A percentile compares a stretch with the other conserved stretches of the same genome.
Evolutionary conservation across 1,139 yeast species (phyloP).

Genomic region (Debaryomycetaceae sp.): DNA sequence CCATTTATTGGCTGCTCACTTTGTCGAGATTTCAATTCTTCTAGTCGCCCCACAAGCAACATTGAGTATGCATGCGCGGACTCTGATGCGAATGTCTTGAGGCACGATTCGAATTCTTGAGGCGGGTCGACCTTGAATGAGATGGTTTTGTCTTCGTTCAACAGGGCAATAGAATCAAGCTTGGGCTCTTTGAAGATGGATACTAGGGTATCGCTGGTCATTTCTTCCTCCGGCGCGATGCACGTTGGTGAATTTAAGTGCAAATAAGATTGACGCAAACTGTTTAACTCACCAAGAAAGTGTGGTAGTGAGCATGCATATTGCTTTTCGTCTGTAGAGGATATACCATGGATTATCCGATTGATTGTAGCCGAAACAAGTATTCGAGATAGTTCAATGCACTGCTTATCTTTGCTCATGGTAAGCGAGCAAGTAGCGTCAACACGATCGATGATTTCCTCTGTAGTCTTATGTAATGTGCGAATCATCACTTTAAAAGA

Average conservation of each 20-base stretch:
- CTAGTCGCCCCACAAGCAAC: constrained; percentile 16
- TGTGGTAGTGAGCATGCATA: too few relatives aligned
- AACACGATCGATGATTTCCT: too few relatives aligned
- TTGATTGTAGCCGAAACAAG: neutral
- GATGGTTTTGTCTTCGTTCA: constrained; percentile 9
- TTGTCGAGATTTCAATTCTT: constrained; percentile 10
- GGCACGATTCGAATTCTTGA: constrained; percentile 7
- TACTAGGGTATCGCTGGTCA: constrained; percentile 6
- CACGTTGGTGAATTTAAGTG: too few relatives aligned
- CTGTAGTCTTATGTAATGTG: too few relatives aligned
- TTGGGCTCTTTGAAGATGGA: constrained; percentile 5
- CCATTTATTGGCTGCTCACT: too few relatives aligned
- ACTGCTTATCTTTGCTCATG: neutral
- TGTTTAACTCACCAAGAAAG: too few relatives aligned
- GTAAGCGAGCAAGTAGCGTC: too few relatives aligned
- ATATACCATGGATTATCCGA: too few relatives aligned
- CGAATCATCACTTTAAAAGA: too few relatives aligned
- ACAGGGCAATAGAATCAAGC: constrained; percentile 11
- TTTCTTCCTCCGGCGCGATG: constrained; percentile 1
- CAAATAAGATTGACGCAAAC: too few relatives aligned
- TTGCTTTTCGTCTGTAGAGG: too few relatives aligned
- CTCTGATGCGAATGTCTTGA: constrained; percentile 17
- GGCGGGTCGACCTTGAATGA: constrained; percentile 11
- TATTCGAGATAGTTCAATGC: neutral
- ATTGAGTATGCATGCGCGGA: constrained; percentile 16